A percentile compares a stretch with the other conserved stretches of the same genome.
Evolutionary conservation across 2,329 filamentous ascomycete species (phyloP).

Genomic region (Zasmidium angulare): DNA sequence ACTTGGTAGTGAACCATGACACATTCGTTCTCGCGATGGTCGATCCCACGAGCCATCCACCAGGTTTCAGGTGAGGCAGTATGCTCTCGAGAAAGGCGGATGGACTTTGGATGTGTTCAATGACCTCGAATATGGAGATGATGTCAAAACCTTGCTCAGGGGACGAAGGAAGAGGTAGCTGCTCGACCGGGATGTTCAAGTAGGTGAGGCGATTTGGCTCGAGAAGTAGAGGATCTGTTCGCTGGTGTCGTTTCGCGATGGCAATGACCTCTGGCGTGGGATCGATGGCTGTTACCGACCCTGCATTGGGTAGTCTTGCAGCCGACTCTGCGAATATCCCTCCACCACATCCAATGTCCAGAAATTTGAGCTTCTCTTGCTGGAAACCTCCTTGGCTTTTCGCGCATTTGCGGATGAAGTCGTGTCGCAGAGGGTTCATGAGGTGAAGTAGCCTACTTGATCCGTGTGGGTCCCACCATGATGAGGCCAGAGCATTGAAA

Average conservation of each 20-base stretch:
- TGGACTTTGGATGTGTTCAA: slow-evolving; percentile 84
- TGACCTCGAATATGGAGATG: slow-evolving; percentile 86
- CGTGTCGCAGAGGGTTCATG: slow-evolving; percentile 95
- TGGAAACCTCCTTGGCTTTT: slow-evolving; percentile 48
- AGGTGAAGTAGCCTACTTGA: slow-evolving; percentile 89
- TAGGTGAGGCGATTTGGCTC: slow-evolving; percentile 63
- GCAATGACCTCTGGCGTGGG: slow-evolving; percentile 71
- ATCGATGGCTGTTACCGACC: slow-evolving; percentile 72
- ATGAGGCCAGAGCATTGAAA: slow-evolving; percentile 88
- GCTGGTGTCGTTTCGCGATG: slow-evolving; percentile 74
- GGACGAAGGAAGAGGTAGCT: slow-evolving; percentile 43
- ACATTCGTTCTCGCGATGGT: slow-evolving; percentile 89
- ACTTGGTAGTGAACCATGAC: slow-evolving; percentile 88
- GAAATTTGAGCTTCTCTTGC: slow-evolving; percentile 60
- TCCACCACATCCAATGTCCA: slow-evolving; percentile 93
- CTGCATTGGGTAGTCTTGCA: slow-evolving; percentile 64
- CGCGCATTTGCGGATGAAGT: slow-evolving; percentile 75
- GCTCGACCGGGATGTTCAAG: slow-evolving; percentile 74
- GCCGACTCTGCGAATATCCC: slow-evolving; percentile 94
- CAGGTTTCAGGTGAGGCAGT: slow-evolving; percentile 76
- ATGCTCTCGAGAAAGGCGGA: slow-evolving; percentile 71
- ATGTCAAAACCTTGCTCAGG: slow-evolving; percentile 65
- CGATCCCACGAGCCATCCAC: slow-evolving; percentile 88
- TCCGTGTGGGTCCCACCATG: slow-evolving; percentile 97
- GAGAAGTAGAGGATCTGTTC: slow-evolving; percentile 67